These are phyloP conservation scores for Mollisiaceae sp. DNA, from an alignment of 2,329 filamentous ascomycete species.

Conservation along the genomic window DNA sequence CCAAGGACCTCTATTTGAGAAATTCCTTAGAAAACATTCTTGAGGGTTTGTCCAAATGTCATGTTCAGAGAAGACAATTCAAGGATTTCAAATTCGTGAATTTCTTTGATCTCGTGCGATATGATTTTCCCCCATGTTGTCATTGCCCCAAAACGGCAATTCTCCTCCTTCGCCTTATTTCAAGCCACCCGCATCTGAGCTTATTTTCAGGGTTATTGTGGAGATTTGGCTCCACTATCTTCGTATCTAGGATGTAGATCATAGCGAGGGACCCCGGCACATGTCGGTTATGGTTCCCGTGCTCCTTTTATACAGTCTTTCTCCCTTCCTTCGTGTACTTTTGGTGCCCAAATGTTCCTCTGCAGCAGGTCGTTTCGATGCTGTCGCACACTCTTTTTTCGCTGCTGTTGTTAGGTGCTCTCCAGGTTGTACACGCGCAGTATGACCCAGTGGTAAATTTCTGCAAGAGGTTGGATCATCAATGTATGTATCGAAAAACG, in stretches of 20 bases:
- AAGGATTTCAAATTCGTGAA: neutral
- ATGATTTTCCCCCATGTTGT: neutral
- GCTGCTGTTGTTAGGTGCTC: slow-evolving; percentile 8
- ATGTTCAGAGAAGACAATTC: neutral
- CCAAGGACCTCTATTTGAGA: neutral
- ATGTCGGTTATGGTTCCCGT: neutral
- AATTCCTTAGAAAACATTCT: neutral
- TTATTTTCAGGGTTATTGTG: neutral
- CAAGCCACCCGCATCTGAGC: neutral
- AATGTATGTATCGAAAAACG: slow-evolving; percentile 2
- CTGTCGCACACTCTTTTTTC: slow-evolving; percentile 2
- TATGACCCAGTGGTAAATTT: slow-evolving; percentile 12
- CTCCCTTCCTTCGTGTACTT: neutral
- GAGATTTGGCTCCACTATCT: neutral
- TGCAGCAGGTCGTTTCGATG: slow-evolving; percentile 3
- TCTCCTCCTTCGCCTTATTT: neutral
- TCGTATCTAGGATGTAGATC: too few species aligned
- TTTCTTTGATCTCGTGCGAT: neutral
- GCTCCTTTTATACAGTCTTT: neutral
- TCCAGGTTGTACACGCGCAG: slow-evolving; percentile 8
- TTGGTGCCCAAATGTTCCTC: neutral
- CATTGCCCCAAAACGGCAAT: slow-evolving; percentile 1
- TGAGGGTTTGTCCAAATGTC: neutral
- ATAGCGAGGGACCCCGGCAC: neutral
- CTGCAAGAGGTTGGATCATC: slow-evolving; percentile 14